These are phyloP conservation scores for Amanita subjunquillea DNA, from an alignment of 768 basidiomycete genomes.

Conservation along the genomic window DNA sequence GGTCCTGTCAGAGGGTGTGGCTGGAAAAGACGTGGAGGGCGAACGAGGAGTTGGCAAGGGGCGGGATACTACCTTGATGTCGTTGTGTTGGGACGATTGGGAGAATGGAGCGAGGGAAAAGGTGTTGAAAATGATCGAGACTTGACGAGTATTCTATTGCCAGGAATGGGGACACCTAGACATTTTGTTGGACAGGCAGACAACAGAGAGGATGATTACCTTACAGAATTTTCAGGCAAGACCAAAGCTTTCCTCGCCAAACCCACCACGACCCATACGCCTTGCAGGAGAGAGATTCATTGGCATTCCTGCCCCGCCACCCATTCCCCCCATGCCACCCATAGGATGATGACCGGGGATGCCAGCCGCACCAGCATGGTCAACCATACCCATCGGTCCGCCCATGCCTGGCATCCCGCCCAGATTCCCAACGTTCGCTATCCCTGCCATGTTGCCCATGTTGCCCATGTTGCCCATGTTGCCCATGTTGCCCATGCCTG, in stretches of 20 bases:
- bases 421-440: slow-evolving; percentile 8
- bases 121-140: slow-evolving; percentile 17
- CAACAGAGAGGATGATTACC: not conserved
- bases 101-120: slow-evolving; percentile 23
- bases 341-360: slow-evolving; percentile 6
- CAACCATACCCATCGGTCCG: slow-evolving; percentile 11
- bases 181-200: not conserved
- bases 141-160: not conserved
- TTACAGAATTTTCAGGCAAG: not conserved
- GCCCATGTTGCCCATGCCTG: slow-evolving; percentile 7
- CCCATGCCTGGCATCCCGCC: slow-evolving; percentile 7
- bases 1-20: slow-evolving; percentile 24
- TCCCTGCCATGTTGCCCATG: slow-evolving; percentile 9
- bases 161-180: not conserved
- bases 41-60: slow-evolving; percentile 24
- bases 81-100: slow-evolving; percentile 42
- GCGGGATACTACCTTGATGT: slow-evolving; percentile 25
- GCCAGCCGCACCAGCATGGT: slow-evolving; percentile 8
- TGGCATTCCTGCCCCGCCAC: slow-evolving; percentile 4
- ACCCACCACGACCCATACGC: slow-evolving; percentile 3
- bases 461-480: slow-evolving; percentile 10
- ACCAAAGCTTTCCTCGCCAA: slow-evolving; percentile 4
- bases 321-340: slow-evolving; percentile 1
- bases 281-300: slow-evolving; percentile 5
- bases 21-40: slow-evolving; percentile 14